phyloP scores from a whole-genome alignment of 2,329 filamentous ascomycete genomes.

The Elsinoe australis region DNA sequence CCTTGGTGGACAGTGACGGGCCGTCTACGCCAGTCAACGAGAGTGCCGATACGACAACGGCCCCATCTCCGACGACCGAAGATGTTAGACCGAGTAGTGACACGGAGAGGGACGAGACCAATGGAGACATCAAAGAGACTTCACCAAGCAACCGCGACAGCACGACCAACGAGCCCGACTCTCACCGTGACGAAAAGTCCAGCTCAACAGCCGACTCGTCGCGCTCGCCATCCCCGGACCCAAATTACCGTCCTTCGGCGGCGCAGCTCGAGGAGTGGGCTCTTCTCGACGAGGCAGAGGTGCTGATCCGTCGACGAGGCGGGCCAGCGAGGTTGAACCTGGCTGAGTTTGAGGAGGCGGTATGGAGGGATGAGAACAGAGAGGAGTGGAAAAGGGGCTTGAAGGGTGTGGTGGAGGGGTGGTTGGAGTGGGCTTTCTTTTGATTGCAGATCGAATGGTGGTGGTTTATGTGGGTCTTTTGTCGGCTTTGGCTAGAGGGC shows the following conservation, averaged over 20 bases:
- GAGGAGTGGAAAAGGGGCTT: constrained; percentile 44
- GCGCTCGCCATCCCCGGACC: too few species aligned
- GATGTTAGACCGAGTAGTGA: neutral
- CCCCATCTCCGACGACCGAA: too few species aligned
- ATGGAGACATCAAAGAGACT: too few species aligned
- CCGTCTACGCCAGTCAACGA: too few species aligned
- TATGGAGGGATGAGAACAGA: constrained; percentile 53
- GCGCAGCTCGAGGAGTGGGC: constrained; percentile 40
- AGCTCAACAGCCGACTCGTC: too few species aligned
- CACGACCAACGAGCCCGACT: too few species aligned
- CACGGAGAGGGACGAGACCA: neutral
- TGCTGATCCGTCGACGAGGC: constrained; percentile 61
- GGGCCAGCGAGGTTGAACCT: constrained; percentile 72
- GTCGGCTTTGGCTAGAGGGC: neutral
- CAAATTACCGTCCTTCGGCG: constrained; percentile 23
- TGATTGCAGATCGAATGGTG: constrained; percentile 29
- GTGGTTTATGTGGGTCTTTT: too few species aligned
- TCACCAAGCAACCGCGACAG: too few species aligned
- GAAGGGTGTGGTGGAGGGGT: constrained; percentile 75
- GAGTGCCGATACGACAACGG: too few species aligned
- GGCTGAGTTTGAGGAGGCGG: constrained; percentile 69
- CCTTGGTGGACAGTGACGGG: neutral
- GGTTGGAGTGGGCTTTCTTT: constrained; percentile 71
- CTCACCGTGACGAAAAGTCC: too few species aligned
- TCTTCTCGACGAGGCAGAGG: constrained; percentile 56